phyloP scores from a whole-genome alignment of 176 grass and related monocot genomes.

The Aegilops umbellulata region DNA sequence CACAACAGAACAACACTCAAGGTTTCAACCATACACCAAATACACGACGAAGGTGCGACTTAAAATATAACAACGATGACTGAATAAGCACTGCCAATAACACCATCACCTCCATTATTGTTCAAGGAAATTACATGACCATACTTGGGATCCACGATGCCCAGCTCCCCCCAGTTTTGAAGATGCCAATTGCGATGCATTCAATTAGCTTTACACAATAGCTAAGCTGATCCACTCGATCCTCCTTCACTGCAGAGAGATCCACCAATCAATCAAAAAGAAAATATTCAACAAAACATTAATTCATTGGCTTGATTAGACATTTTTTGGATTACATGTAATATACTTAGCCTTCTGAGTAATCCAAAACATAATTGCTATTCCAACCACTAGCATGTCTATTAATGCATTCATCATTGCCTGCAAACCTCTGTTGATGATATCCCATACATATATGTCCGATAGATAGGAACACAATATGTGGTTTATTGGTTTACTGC shows the following conservation, averaged over 20 bases:
- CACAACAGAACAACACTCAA: too few species aligned
- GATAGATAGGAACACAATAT: background rate
- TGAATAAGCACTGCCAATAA: too few species aligned
- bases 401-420: background rate
- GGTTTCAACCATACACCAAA: too few species aligned
- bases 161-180: too few species aligned
- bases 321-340: background rate
- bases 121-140: too few species aligned
- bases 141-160: too few species aligned
- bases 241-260: background rate
- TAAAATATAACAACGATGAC: too few species aligned
- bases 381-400: background rate
- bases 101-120: too few species aligned
- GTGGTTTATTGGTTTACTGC: background rate
- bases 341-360: background rate
- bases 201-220: too few species aligned
- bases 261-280: background rate
- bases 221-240: background rate
- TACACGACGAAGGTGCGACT: too few species aligned
- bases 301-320: background rate
- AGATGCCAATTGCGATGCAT: too few species aligned
- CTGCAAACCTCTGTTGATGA: background rate
- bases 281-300: background rate
- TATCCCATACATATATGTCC: background rate
- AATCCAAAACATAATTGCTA: background rate